Evolutionary conservation across 306 rosid species (phyloP), one percentile per base, ranked within the genome.

Genomic region (Phaseolus lunatus): DNA sequence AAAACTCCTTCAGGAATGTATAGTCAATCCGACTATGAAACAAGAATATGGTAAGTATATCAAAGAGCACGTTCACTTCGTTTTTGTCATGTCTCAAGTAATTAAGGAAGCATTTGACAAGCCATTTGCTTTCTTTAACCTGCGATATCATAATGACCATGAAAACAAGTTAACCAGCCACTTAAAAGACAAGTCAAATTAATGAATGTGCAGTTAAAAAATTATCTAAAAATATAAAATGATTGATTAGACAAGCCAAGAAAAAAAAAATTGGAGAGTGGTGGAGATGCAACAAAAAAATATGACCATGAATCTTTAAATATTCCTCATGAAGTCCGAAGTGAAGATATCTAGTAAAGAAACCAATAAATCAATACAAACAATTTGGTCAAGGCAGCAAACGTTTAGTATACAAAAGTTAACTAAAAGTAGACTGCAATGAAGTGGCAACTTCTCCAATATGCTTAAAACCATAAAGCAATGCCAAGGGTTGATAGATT

Each of bases 101-200:
- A 84, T 96, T 96, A 85, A 96, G 87, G 87, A 96, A 92, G 89
- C 99, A 96, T 84, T 96, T 96, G 78, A 96, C 96, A 76, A 93
- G 94, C 98, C 99, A 96, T 82, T 96, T 96, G 87, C 99, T 96
- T 87, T 96, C 99, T 85, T 96, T 96, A 67, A 96, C 97, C 99
- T 96, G 95, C 80, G 80, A 73, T 78, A 68, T 29, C 76, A 66
- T 35, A 11, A 70, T 26, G 72, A 79, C 22, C 56, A 75, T 12
- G 16, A 66, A 31, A 82, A 22, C 49, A 68, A 68, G 62, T 64
- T 69, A 72, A 56, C 57, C 16, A 49, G 70, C 52, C 56, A 54
- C 56, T 61, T 49, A 9, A 73, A 27, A 45, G 62, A 16, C 49
- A 26, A 9, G 39, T 20, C 59, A 71, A 64, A 6, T 64, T 23